Conservation (phyloP, 163 green algal genomes). For the Chlamydomonas reinhardtii region DNA sequence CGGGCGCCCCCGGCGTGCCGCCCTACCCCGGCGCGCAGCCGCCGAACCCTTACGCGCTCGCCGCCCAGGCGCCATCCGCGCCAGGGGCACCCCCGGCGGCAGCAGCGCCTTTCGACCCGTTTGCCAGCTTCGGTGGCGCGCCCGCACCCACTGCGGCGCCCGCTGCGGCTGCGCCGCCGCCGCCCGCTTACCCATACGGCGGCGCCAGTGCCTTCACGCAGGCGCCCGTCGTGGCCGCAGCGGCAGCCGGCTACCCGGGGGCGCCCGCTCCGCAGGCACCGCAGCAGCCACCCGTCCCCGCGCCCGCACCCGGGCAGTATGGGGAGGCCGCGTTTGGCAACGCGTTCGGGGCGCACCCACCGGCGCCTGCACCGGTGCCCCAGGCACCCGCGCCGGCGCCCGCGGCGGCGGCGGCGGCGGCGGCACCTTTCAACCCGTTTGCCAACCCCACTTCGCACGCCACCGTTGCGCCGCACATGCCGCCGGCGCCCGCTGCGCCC, state of each 20-base stretch:
- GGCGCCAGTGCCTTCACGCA: not conserved
- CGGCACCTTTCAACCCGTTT: constrained; percentile 26
- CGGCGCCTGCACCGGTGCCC: not conserved
- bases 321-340: not conserved
- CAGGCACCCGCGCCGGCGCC: not conserved
- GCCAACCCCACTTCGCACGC: constrained; percentile 18
- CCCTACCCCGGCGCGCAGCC: not conserved
- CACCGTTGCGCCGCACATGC: constrained; percentile 21
- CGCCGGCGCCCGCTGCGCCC: not conserved
- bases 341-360: not conserved
- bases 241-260: not conserved
- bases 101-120: constrained; percentile 36
- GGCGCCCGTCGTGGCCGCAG: not conserved
- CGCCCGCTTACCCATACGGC: not conserved
- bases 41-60: not conserved
- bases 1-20: not conserved
- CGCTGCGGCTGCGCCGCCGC: not conserved
- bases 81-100: not conserved
- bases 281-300: not conserved
- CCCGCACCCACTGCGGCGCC: not conserved
- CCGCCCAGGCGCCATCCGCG: not conserved
- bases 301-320: not conserved
- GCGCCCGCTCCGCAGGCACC: not conserved
- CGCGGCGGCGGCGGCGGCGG: not conserved
- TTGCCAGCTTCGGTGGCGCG: constrained; percentile 52